Evolutionary conservation across 2,329 filamentous ascomycete genomes (phyloP).

Genomic region (Colletotrichum kahawae): DNA sequence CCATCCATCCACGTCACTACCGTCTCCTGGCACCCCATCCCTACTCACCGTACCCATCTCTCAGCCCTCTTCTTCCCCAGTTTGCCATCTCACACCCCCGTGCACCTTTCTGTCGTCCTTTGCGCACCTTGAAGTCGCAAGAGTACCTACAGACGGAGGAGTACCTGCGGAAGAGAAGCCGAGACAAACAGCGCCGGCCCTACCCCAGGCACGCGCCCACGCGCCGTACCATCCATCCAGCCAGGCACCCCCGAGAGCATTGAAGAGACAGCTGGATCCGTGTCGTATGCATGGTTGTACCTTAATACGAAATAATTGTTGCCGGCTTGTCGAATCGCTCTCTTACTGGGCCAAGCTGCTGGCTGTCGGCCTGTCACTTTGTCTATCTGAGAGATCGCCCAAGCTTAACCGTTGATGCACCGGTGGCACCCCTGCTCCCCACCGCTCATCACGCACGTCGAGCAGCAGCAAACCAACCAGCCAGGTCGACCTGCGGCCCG

Average conservation of each 20-base stretch:
- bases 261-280: background rate
- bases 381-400: slow-evolving; percentile 15
- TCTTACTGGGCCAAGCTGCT: background rate
- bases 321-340: background rate
- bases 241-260: slow-evolving; percentile 1
- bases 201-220: background rate
- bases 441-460: slow-evolving; percentile 21
- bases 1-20: slow-evolving; percentile 3
- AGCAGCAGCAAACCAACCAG: slow-evolving; percentile 9
- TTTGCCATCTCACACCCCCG: slow-evolving; percentile 14
- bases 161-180: background rate
- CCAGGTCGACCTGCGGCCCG: background rate
- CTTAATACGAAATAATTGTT: slow-evolving; percentile 13
- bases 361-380: slow-evolving; percentile 6
- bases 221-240: background rate
- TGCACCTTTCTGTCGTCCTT: background rate
- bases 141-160: background rate
- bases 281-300: slow-evolving; percentile 15
- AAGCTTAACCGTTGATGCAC: slow-evolving; percentile 6
- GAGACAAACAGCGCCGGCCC: slow-evolving; percentile 10
- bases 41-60: slow-evolving; percentile 18
- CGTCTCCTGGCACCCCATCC: background rate
- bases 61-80: background rate
- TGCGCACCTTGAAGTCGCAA: background rate
- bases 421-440: slow-evolving; percentile 16